Conservation (phyloP, 2,329 filamentous ascomycete species). For the Penicillium sp. region DNA sequence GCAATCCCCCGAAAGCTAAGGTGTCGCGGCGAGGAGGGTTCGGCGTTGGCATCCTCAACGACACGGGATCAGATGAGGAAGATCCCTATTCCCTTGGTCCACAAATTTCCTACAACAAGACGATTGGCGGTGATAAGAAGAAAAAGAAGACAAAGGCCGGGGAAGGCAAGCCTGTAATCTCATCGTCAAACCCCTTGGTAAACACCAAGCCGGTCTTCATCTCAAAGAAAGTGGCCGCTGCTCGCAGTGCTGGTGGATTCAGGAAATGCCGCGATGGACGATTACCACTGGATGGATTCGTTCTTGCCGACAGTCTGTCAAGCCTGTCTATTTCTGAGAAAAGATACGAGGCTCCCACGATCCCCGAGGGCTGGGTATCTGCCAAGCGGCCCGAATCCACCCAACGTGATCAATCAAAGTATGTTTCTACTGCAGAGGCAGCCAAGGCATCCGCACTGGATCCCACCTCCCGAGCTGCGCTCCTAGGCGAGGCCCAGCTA, state of each 20-base stretch:
- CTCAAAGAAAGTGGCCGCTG: constrained; percentile 58
- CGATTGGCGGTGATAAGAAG: constrained; percentile 77
- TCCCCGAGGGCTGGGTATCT: constrained; percentile 66
- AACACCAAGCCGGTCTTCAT: constrained; percentile 70
- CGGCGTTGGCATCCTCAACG: constrained; percentile 84
- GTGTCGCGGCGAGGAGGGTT: constrained; percentile 63
- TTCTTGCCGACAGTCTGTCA: constrained; percentile 59
- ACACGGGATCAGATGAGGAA: constrained; percentile 91
- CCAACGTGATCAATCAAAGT: constrained; percentile 40
- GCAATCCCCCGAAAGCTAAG: constrained; percentile 53
- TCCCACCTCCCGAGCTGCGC: constrained; percentile 69
- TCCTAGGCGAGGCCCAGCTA: constrained; percentile 75
- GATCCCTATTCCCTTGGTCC: constrained; percentile 92
- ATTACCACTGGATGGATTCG: constrained; percentile 74
- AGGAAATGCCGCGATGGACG: constrained; percentile 80
- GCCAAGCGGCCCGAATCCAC: constrained; percentile 47
- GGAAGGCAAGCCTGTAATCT: constrained; percentile 41
- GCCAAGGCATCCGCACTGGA: constrained; percentile 74
- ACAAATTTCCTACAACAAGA: constrained; percentile 79
- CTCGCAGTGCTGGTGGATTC: constrained; percentile 49
- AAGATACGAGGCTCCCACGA: constrained; percentile 44
- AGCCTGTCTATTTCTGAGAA: constrained; percentile 49
- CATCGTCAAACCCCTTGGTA: constrained; percentile 61
- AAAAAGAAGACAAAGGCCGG: constrained; percentile 62
- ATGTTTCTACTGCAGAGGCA: constrained; percentile 69